phyloP scores from a whole-genome alignment of 148 eudicot genomes.

The Rhododendron williamsianum region DNA sequence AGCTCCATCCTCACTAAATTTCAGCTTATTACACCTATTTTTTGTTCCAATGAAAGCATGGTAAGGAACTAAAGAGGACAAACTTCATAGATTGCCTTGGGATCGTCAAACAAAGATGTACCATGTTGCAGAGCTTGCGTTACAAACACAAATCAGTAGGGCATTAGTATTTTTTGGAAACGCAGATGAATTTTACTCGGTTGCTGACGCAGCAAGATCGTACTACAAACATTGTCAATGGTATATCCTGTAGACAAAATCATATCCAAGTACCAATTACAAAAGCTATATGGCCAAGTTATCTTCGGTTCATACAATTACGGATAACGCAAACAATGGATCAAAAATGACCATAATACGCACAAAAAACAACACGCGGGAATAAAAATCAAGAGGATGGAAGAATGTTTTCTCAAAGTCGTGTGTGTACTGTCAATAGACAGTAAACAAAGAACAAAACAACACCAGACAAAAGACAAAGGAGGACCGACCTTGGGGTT shows the following conservation, averaged over 20 bases:
- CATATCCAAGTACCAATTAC: background rate
- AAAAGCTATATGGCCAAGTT: background rate
- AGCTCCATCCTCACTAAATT: background rate
- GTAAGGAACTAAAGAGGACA: background rate
- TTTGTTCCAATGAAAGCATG: background rate
- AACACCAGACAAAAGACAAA: conserved; percentile 1
- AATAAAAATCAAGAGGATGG: background rate
- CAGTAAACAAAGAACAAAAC: background rate
- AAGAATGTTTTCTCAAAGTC: no score
- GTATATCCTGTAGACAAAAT: background rate
- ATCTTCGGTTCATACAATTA: background rate
- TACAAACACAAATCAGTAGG: background rate
- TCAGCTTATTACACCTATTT: background rate
- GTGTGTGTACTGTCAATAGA: no score
- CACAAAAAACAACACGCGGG: background rate
- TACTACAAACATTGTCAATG: background rate
- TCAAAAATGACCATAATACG: background rate
- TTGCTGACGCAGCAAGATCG: no score
- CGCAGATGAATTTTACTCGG: no score
- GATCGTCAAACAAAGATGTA: background rate
- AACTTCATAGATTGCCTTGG: background rate
- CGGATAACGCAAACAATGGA: background rate
- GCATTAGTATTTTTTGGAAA: background rate
- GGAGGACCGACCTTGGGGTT: conserved; percentile 66
- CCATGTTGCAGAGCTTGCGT: background rate